A percentile compares a stretch with the other conserved stretches of the same genome.
Conservation (phyloP, 2,329 filamentous ascomycete species). For the Ceratocystiopsis brevicomis region DNA sequence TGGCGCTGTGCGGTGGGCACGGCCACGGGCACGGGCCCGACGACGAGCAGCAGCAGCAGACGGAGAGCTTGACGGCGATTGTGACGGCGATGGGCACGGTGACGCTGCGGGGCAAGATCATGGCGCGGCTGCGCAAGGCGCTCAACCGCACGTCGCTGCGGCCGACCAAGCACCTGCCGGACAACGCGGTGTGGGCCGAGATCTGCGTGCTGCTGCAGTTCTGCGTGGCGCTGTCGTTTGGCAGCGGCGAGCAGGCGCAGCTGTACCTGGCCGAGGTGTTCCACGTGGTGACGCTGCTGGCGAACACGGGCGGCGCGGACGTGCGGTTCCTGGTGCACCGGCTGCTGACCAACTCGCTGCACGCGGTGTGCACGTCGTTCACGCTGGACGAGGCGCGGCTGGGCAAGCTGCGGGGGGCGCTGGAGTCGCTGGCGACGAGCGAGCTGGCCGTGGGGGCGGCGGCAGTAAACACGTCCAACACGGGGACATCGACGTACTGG, state of each 20-base stretch:
- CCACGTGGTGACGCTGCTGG: slow-evolving; percentile 51
- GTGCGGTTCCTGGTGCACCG: slow-evolving; percentile 41
- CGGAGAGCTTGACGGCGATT: slow-evolving; percentile 42
- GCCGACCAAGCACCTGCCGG: slow-evolving; percentile 44
- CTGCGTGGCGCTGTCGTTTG: slow-evolving; percentile 47
- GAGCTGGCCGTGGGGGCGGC: slow-evolving; percentile 22
- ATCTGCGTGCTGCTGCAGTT: slow-evolving; percentile 49
- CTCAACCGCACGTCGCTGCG: slow-evolving; percentile 47
- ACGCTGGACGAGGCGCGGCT: slow-evolving; percentile 39
- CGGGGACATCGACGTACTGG: slow-evolving; percentile 14
- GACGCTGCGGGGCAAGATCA: slow-evolving; percentile 44
- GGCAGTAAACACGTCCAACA: slow-evolving; percentile 12
- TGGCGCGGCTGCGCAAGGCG: slow-evolving; percentile 46
- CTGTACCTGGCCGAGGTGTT: slow-evolving; percentile 51
- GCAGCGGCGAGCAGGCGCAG: slow-evolving; percentile 47
- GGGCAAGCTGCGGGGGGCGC: slow-evolving; percentile 33
- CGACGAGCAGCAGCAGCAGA: slow-evolving; percentile 33
- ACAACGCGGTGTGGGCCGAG: slow-evolving; percentile 51
- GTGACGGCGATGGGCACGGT: slow-evolving; percentile 44
- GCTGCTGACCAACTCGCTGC: slow-evolving; percentile 46
- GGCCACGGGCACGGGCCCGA: too few relatives aligned
- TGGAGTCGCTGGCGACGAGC: slow-evolving; percentile 38
- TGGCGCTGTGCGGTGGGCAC: slow-evolving; percentile 25
- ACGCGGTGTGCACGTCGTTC: slow-evolving; percentile 49
- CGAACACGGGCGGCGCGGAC: slow-evolving; percentile 41